Evolutionary conservation across 176 grass and related monocot species (phyloP), one percentile per base, ranked within the genome.

Genomic region (Raddia distichophylla): DNA sequence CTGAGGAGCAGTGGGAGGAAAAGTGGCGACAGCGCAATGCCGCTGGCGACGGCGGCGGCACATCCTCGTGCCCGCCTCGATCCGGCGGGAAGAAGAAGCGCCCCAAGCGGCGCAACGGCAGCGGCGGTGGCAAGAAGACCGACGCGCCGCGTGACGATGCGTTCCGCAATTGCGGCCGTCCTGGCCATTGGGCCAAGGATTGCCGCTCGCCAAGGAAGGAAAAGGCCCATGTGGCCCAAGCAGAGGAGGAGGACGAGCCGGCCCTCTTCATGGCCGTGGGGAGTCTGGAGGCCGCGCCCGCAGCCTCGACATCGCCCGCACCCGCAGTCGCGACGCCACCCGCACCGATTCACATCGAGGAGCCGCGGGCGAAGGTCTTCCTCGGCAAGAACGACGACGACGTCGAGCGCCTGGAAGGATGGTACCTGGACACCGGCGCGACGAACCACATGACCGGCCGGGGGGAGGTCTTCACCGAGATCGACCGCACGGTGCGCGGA

Each of bases 231-330:
- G 0, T 60, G 15, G 20, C 8, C 19, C 12, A 16, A 16, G 20
- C 19, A 5, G 47, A 34, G 1, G 47, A 71, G 0, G 69, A 3
- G 1, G 40, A 69, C 0, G 17, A 20, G 3, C 8, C 9, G 0
- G 8, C 0, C 0, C 9, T 47, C 3, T 10, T 69, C 0, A 69
- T 69, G 43, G 18, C n/a, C n/a, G n/a, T n/a, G n/a, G n/a, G n/a
- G n/a, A n/a, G n/a, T n/a, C n/a, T n/a, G n/a, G n/a, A n/a, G n/a
- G n/a, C n/a, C n/a, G n/a, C n/a, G n/a, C n/a, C n/a, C n/a, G n/a
- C n/a, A n/a, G n/a, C n/a, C n/a, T n/a, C n/a, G n/a, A n/a, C n/a
- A n/a, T n/a, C n/a, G n/a, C n/a, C n/a, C n/a, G n/a, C n/a, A n/a
- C n/a, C n/a, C n/a, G n/a, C n/a, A n/a, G n/a, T n/a, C n/a, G n/a